Evolutionary conservation across 768 basidiomycete species (phyloP).

Genomic region (Suillus ampliporus): DNA sequence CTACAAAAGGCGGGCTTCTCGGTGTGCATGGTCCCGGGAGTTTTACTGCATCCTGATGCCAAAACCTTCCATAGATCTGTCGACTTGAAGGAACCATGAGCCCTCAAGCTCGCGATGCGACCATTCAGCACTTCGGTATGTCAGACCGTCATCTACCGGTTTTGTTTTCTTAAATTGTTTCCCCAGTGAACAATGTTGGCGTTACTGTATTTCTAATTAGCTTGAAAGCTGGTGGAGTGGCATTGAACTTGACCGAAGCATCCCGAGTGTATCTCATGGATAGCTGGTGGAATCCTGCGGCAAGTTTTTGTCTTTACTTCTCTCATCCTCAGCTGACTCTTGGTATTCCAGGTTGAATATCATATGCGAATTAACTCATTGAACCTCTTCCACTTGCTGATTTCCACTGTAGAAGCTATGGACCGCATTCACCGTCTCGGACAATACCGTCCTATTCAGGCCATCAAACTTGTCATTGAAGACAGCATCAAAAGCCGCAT

Average conservation of each 20-base stretch:
- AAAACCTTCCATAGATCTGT: conserved; percentile 67
- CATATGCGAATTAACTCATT: conserved; percentile 54
- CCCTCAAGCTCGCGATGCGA: conserved; percentile 94
- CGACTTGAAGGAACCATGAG: conserved; percentile 96
- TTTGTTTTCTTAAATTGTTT: conserved; percentile 6
- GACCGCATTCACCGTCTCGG: conserved; percentile 96
- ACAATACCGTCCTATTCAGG: conserved; percentile 92
- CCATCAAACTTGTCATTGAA: conserved; percentile 93
- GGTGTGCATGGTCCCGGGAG: conserved; percentile 42
- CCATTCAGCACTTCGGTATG: conserved; percentile 93
- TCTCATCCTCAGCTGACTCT: conserved; percentile 2
- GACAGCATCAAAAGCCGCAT: conserved; percentile 97
- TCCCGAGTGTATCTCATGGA: conserved; percentile 97
- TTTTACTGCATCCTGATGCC: conserved; percentile 9
- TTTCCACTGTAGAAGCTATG: conserved; percentile 77
- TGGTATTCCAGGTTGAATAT: conserved; percentile 64
- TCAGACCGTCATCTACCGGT: conserved; percentile 7
- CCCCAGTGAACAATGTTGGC: conserved; percentile 90
- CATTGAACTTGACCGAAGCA: conserved; percentile 88
- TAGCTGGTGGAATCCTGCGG: conserved; percentile 99
- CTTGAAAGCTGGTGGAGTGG: conserved; percentile 95
- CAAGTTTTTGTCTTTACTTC: conserved; percentile 35
- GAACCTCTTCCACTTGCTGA: background rate
- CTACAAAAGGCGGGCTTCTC: conserved; percentile 91
- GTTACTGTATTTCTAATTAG: conserved; percentile 98